phyloP scores from a whole-genome alignment of 2,329 filamentous ascomycete genomes.

The Tolypocladium ophioglossoides region DNA sequence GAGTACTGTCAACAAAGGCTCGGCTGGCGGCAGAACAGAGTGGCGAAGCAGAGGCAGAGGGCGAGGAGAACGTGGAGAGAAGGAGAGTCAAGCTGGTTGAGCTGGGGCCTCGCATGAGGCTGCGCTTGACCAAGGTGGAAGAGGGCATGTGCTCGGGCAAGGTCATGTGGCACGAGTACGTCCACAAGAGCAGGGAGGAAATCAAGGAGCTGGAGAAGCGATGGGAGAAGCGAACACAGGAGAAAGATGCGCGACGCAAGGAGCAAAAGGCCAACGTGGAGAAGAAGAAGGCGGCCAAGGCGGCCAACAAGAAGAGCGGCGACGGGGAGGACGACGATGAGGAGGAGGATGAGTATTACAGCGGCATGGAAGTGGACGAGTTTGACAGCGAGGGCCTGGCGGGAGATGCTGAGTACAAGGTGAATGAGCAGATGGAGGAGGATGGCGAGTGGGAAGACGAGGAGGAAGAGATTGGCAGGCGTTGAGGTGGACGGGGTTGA shows the following conservation, averaged over 20 bases:
- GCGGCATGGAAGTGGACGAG: slow-evolving; percentile 34
- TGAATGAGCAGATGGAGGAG: slow-evolving; percentile 38
- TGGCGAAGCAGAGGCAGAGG: slow-evolving; percentile 32
- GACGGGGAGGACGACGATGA: slow-evolving; percentile 23
- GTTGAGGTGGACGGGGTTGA: neutral
- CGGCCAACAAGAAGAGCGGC: slow-evolving; percentile 26
- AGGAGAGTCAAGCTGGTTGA: slow-evolving; percentile 87
- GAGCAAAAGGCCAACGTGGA: slow-evolving; percentile 87
- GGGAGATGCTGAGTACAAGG: slow-evolving; percentile 37
- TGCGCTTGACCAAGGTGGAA: slow-evolving; percentile 90
- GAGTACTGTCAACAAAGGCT: slow-evolving; percentile 45
- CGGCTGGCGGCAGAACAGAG: slow-evolving; percentile 28
- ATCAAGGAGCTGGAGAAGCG: slow-evolving; percentile 67
- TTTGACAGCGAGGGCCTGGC: slow-evolving; percentile 41
- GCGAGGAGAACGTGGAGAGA: slow-evolving; percentile 59
- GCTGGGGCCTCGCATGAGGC: slow-evolving; percentile 77
- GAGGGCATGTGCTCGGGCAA: slow-evolving; percentile 85
- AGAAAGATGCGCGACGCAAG: slow-evolving; percentile 73
- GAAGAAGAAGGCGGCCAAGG: slow-evolving; percentile 54
- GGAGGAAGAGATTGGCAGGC: slow-evolving; percentile 12
- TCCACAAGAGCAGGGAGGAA: slow-evolving; percentile 74
- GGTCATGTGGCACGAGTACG: slow-evolving; percentile 95
- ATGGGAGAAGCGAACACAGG: slow-evolving; percentile 67
- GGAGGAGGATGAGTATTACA: slow-evolving; percentile 32
- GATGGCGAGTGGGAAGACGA: slow-evolving; percentile 43